Conservation (phyloP, 164 flowering plant genomes). For the Santalum album region DNA sequence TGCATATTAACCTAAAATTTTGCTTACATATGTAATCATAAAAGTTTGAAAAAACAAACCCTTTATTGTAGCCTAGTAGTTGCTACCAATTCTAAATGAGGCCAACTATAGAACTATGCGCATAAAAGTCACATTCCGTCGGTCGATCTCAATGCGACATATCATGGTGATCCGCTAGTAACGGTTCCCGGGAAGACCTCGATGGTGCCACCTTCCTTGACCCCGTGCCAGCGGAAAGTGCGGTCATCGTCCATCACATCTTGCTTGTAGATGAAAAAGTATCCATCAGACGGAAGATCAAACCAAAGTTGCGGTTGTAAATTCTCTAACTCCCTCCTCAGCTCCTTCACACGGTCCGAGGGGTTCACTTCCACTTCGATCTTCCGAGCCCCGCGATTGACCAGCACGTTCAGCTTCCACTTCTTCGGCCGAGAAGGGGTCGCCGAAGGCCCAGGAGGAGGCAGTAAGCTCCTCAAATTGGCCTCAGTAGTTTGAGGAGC, state of each 20-base stretch:
- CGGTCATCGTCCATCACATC: constrained; percentile 74
- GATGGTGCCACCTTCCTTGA: constrained; percentile 53
- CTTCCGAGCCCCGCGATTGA: constrained; percentile 41
- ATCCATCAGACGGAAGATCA: constrained; percentile 56
- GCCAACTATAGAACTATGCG: too few species aligned
- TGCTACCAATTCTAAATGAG: too few species aligned
- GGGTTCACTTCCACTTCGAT: constrained; percentile 53
- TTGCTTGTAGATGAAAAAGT: constrained; percentile 65
- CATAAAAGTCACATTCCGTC: too few species aligned
- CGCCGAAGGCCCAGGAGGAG: too few species aligned
- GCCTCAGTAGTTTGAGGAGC: too few species aligned
- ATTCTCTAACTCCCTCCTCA: constrained; percentile 50
- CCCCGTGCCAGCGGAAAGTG: constrained; percentile 63
- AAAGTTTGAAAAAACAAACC: too few species aligned
- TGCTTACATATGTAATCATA: too few species aligned
- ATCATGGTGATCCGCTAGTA: constrained; percentile 40
- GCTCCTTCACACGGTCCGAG: constrained; percentile 46
- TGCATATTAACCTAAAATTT: too few species aligned
- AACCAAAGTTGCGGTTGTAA: constrained; percentile 30
- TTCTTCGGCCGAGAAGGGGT: constrained; percentile 25
- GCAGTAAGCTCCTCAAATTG: too few species aligned
- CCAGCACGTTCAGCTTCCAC: constrained; percentile 35
- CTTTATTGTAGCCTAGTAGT: too few species aligned
- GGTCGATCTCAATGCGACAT: too few species aligned
- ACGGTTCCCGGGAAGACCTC: constrained; percentile 66